Conservation (phyloP, 192 early-diverging fungal species). For the Backusella luteola region DNA sequence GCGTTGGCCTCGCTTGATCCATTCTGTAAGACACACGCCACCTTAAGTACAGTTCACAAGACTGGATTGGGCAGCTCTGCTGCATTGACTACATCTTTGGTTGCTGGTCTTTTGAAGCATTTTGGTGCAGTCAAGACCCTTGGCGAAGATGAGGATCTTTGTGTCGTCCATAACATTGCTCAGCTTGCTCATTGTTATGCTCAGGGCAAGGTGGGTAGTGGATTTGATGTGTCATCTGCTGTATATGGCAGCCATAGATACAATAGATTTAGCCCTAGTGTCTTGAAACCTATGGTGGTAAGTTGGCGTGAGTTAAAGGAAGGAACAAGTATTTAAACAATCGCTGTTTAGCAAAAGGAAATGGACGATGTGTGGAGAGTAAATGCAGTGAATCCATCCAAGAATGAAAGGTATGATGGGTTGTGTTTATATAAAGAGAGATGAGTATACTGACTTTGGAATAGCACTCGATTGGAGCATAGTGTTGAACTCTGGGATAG, state of each 20-base stretch:
- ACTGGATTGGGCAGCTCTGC: conserved; percentile 97
- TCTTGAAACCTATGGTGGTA: conserved; percentile 60
- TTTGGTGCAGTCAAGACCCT: conserved; percentile 52
- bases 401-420: conserved; percentile 18
- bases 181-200: conserved; percentile 94
- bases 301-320: not conserved
- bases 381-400: conserved; percentile 7
- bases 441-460: not conserved
- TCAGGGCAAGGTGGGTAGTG: conserved; percentile 97
- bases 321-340: not conserved
- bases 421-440: not conserved
- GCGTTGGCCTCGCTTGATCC: conserved; percentile 24
- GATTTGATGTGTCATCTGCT: conserved; percentile 94
- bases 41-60: conserved; percentile 77
- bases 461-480: not conserved
- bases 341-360: conserved; percentile 17
- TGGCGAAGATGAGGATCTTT: conserved; percentile 27
- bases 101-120: conserved; percentile 74
- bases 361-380: not conserved
- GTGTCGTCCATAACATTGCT: conserved; percentile 81
- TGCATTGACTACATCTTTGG: conserved; percentile 92
- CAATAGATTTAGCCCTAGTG: conserved; percentile 72
- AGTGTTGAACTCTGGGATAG: conserved; percentile 61
- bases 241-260: conserved; percentile 91
- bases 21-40: conserved; percentile 64